Evolutionary conservation across 352 stramenopile species (phyloP), one percentile per base, ranked within the genome.

Genomic region (Phytophthora ohioensis): DNA sequence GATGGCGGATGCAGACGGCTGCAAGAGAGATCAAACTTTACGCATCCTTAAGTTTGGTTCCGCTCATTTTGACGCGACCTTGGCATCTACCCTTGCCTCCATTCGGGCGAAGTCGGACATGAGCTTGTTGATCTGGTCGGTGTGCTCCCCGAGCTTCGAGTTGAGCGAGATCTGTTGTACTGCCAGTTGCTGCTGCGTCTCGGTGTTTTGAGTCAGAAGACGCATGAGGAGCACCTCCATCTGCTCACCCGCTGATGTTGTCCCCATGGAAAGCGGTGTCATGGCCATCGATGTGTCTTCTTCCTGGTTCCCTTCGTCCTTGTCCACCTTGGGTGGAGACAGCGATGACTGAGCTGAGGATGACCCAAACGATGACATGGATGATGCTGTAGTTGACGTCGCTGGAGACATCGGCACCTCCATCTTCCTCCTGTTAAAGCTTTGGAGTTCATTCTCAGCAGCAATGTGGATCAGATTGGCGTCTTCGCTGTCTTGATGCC

Each of bases 201-300:
- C 84, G 0, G 82, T 93, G 68, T 90, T 93, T 68, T 93, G 85
- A n/a, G 84, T 91, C 47, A 95, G 67, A 55, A 95, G 57, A 5
- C 78, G 83, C 85, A 95, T 92, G 12, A 94, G 81, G 13, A 95
- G 74, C 45, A 82, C 58, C 51, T 95, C 87, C 82, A 93, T 92
- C 21, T 81, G 75, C 59, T 81, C 69, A 31, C 59, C 61, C n/a
- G 60, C 60, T 5, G 73, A 12, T 4, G 73, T 71, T 52, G 67
- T 70, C 27, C 67, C 71, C 60, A 76, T 79, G 36, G 63, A 72
- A 52, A 73, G 70, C 57, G 64, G 62, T 32, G 69, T 73, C 57
- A 76, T 67, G 27, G 52, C 52, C 57, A 63, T 63, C n/a, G 71
- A 75, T 4, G 21, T 60, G 5, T 60, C 17, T n/a, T 64, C 35